Evolutionary conservation across 169 alveolate species (phyloP).

Genomic region (Plasmodium coatneyi): DNA sequence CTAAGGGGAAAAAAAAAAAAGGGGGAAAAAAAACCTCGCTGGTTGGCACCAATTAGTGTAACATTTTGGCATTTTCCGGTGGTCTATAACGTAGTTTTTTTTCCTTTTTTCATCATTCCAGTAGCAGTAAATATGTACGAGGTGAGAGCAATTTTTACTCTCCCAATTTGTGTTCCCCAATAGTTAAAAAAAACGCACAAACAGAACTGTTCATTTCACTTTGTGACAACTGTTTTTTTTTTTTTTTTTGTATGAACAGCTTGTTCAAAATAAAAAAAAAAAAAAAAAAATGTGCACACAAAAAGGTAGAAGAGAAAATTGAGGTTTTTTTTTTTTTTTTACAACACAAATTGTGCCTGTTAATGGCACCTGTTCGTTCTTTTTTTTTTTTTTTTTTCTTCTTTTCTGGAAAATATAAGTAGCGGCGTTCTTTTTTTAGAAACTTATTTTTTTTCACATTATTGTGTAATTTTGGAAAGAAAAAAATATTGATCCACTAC

Average conservation of each 20-base stretch:
- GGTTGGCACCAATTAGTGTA: neutral
- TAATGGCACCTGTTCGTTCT: neutral
- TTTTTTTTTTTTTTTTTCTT: slow-evolving; percentile 10
- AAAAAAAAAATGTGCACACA: slow-evolving; percentile 14
- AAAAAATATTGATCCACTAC: neutral
- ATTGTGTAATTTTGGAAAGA: neutral
- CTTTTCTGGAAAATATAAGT: neutral
- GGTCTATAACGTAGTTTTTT: neutral
- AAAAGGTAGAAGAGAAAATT: slow-evolving; percentile 1
- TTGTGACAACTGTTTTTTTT: neutral
- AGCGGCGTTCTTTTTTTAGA: neutral
- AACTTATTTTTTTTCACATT: neutral
- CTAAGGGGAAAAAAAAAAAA: neutral
- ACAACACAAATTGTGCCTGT: neutral
- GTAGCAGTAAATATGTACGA: neutral
- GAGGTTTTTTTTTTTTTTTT: slow-evolving; percentile 3
- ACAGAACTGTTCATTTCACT: neutral
- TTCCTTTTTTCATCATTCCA: neutral
- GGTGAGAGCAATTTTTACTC: neutral
- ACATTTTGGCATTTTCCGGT: neutral
- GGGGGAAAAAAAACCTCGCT: neutral
- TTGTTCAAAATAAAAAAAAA: neutral
- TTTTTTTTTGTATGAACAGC: neutral
- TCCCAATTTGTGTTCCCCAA: neutral
- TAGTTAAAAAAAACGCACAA: neutral